Conservation (phyloP, 2,329 filamentous ascomycete genomes). For the Talaromyces pinophilus region DNA sequence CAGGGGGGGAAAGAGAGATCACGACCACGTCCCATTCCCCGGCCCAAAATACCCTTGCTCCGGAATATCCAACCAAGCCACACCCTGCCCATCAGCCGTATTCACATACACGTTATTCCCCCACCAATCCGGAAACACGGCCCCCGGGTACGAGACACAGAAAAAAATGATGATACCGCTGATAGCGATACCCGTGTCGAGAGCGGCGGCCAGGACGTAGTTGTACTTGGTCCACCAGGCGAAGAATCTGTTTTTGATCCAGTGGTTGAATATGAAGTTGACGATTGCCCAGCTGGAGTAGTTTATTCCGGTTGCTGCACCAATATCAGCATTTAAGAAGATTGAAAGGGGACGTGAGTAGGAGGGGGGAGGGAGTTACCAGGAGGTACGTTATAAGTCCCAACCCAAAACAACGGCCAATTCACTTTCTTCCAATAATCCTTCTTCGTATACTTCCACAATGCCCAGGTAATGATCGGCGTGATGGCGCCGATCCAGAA, state of each 20-base stretch:
- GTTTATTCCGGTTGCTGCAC: slow-evolving; percentile 37
- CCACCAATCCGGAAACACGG: slow-evolving; percentile 37
- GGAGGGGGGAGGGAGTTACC: not conserved
- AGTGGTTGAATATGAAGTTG: slow-evolving; percentile 74
- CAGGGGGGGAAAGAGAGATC: not conserved
- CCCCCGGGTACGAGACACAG: slow-evolving; percentile 37
- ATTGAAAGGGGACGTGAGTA: not conserved
- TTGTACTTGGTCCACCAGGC: slow-evolving; percentile 49
- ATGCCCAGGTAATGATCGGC: slow-evolving; percentile 41
- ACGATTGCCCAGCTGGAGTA: slow-evolving; percentile 41
- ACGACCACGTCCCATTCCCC: slow-evolving; percentile 32
- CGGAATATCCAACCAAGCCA: slow-evolving; percentile 33
- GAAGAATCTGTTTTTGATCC: slow-evolving; percentile 66
- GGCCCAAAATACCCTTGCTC: slow-evolving; percentile 36
- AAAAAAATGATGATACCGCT: slow-evolving; percentile 42
- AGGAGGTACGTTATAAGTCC: slow-evolving; percentile 21
- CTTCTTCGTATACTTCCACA: slow-evolving; percentile 32
- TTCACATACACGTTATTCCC: slow-evolving; percentile 38
- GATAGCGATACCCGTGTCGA: slow-evolving; percentile 40
- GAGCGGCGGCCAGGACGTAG: slow-evolving; percentile 45
- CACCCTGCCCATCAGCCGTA: slow-evolving; percentile 34
- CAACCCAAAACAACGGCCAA: slow-evolving; percentile 23
- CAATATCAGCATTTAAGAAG: not conserved
- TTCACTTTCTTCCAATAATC: slow-evolving; percentile 38
- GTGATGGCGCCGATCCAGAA: slow-evolving; percentile 54